Percentiles rank a stretch among this genome's conserved stretches.
Conservation (phyloP, 768 basidiomycete genomes). For the Pulveroboletus sp. region DNA sequence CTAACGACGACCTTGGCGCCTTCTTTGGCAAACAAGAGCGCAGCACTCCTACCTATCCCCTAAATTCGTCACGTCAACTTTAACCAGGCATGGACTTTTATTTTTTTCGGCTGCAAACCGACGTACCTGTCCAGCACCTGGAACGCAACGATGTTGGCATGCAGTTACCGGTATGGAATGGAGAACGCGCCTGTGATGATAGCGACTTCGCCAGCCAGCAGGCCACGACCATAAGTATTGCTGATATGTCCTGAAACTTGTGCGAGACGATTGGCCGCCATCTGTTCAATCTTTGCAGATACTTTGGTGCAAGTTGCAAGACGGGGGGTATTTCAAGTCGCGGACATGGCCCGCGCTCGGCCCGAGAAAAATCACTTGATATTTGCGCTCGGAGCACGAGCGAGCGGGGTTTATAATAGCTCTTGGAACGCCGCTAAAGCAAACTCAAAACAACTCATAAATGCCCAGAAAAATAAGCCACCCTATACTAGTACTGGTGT, state of each 20-base stretch:
- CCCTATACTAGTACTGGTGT: too few relatives aligned
- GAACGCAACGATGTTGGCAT: background rate
- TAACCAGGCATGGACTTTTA: background rate
- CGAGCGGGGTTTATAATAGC: too few relatives aligned
- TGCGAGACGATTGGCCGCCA: slow-evolving; percentile 58
- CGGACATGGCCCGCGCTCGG: too few relatives aligned
- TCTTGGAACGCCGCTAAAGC: too few relatives aligned
- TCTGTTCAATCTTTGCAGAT: slow-evolving; percentile 20
- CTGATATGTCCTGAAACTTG: slow-evolving; percentile 73
- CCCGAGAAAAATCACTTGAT: too few relatives aligned
- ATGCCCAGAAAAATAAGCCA: too few relatives aligned
- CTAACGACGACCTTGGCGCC: slow-evolving; percentile 85
- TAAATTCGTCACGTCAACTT: slow-evolving; percentile 23
- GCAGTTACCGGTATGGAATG: background rate
- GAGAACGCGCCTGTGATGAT: slow-evolving; percentile 73
- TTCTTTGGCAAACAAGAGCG: slow-evolving; percentile 77
- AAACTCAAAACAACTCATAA: too few relatives aligned
- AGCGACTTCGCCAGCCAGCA: slow-evolving; percentile 75
- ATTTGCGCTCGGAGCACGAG: too few relatives aligned
- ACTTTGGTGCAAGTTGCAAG: too few relatives aligned
- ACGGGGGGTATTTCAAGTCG: too few relatives aligned
- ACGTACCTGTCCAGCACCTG: slow-evolving; percentile 74
- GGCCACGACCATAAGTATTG: slow-evolving; percentile 48
- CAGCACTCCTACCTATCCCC: slow-evolving; percentile 78
- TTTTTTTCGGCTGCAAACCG: background rate